These are phyloP conservation scores for Backusella morwellensis DNA, from an alignment of 192 early-diverging fungal genomes.

Conservation along the genomic window DNA sequence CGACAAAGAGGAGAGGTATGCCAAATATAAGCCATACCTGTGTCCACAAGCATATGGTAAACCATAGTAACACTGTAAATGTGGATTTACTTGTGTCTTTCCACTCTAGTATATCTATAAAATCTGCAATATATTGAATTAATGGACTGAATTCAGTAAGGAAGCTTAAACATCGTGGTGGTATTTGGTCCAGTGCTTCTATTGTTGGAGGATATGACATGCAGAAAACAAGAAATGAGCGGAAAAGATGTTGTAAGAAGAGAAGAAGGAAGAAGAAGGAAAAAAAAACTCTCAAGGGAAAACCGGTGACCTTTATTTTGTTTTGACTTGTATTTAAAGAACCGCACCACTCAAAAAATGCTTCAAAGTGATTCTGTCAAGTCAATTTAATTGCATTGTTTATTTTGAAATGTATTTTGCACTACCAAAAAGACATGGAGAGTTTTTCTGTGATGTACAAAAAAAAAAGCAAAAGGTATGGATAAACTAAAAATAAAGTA, in stretches of 20 bases:
- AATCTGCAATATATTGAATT: neutral
- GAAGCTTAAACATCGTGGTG: neutral
- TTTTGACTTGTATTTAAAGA: neutral
- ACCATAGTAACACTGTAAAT: neutral
- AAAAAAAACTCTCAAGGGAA: neutral
- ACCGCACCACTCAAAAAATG: neutral
- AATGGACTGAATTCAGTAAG: neutral
- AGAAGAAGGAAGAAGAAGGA: neutral
- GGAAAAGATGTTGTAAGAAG: neutral
- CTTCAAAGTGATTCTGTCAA: neutral
- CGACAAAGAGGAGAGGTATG: neutral
- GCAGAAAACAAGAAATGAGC: neutral
- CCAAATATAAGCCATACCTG: neutral
- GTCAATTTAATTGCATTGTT: neutral
- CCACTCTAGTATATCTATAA: neutral
- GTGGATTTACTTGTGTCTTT: neutral
- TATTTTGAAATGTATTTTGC: neutral
- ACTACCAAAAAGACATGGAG: neutral
- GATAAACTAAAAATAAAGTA: too few species aligned
- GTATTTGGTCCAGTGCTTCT: neutral
- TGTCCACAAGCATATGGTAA: neutral
- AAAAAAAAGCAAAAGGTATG: too few species aligned
- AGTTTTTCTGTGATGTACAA: too few species aligned
- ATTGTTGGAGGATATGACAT: neutral
- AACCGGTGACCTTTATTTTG: neutral